Percentiles rank a stretch among this genome's conserved stretches.
Evolutionary conservation across 2,329 filamentous ascomycete genomes (phyloP).

Genomic region (Alternaria dauci): DNA sequence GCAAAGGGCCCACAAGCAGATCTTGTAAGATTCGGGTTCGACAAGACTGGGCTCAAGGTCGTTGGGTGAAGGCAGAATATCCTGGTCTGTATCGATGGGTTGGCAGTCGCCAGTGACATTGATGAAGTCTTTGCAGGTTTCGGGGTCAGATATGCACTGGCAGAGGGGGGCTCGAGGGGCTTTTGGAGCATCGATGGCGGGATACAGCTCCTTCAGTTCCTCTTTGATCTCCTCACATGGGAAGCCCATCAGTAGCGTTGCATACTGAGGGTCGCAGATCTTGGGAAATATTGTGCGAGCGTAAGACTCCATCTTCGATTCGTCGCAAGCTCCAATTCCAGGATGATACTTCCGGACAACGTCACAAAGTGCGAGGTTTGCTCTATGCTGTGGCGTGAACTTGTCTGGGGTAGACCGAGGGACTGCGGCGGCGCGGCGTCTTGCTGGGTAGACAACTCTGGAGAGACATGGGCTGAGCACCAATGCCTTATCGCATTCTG

Average conservation of each 20-base stretch:
- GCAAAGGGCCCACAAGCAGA: constrained; percentile 6
- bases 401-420: background rate
- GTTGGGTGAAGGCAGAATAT: background rate
- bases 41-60: background rate
- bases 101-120: background rate
- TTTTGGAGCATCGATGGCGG: background rate
- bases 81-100: background rate
- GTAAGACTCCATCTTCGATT: background rate
- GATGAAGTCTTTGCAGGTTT: background rate
- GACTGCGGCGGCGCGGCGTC: background rate
- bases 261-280: constrained; percentile 9
- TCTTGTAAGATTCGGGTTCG: background rate
- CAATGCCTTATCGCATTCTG: background rate
- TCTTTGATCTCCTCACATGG: constrained; percentile 8
- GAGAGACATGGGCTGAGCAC: constrained; percentile 11
- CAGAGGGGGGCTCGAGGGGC: background rate
- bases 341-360: constrained; percentile 13
- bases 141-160: background rate
- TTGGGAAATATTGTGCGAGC: constrained; percentile 3
- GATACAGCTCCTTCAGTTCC: background rate
- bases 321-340: constrained; percentile 5
- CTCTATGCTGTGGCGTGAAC: background rate
- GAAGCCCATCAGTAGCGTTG: constrained; percentile 6
- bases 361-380: constrained; percentile 8
- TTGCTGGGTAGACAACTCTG: constrained; percentile 10